Evolutionary conservation across 805 yeast genomes (phyloP).

Genomic region (Saccharomycopsis fermentans): DNA sequence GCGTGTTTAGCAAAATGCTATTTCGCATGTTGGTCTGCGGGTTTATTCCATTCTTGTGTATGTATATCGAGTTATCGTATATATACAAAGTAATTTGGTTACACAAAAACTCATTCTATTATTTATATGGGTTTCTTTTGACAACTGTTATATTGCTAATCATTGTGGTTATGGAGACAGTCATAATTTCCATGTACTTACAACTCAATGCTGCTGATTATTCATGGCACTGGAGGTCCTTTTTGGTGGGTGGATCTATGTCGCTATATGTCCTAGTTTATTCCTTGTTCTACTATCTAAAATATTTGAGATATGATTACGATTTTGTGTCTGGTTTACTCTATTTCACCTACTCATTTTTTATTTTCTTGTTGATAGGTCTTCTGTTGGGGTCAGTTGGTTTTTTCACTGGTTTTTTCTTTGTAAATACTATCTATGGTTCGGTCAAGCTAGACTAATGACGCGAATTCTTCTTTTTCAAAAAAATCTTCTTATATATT

Average conservation of each 20-base stretch:
- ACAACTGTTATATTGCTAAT: conserved; percentile 49
- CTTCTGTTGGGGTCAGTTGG: conserved; percentile 71
- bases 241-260: conserved; percentile 58
- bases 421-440: conserved; percentile 52
- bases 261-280: conserved; percentile 63
- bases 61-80: conserved; percentile 68
- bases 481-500: neutral
- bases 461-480: neutral
- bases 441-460: conserved; percentile 45
- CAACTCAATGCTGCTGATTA: conserved; percentile 32
- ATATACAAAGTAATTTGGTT: conserved; percentile 71
- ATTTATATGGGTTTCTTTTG: conserved; percentile 69
- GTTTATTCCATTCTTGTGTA: conserved; percentile 64
- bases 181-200: conserved; percentile 60
- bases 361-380: conserved; percentile 53
- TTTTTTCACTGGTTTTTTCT: conserved; percentile 52
- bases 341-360: conserved; percentile 61
- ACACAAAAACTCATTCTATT: conserved; percentile 68
- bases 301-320: conserved; percentile 42
- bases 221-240: conserved; percentile 80
- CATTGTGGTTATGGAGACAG: conserved; percentile 58
- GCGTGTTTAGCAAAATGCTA: neutral
- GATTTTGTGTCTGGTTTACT: conserved; percentile 60
- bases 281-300: conserved; percentile 54
- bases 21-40: conserved; percentile 46